Conservation (phyloP, 2,329 filamentous ascomycete genomes). For the Claviceps maximensis region DNA sequence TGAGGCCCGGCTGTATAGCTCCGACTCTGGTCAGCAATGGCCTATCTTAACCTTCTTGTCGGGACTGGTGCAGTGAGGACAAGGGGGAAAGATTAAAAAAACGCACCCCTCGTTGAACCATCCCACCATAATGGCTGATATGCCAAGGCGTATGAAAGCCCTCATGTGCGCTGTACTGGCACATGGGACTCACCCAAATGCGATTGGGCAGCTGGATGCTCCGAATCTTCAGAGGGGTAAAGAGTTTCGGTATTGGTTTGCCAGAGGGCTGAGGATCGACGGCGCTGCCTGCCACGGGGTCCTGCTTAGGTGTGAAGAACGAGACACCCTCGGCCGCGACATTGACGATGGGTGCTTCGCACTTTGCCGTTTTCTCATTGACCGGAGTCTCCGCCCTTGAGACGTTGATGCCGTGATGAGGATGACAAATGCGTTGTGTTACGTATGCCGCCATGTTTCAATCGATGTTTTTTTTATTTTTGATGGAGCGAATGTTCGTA, state of each 20-base stretch:
- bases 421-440: conserved; percentile 13
- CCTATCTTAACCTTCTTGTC: too few species aligned
- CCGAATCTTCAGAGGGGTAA: background rate
- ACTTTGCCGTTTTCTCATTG: conserved; percentile 11
- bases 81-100: background rate
- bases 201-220: background rate
- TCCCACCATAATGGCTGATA: conserved; percentile 29
- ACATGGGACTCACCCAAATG: background rate
- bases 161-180: conserved; percentile 1
- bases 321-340: conserved; percentile 26
- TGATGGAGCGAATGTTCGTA: background rate
- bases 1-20: conserved; percentile 39
- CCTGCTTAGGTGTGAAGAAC: conserved; percentile 42
- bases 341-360: conserved; percentile 12
- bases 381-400: conserved; percentile 13
- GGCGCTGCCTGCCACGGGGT: conserved; percentile 28
- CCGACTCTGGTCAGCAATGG: background rate
- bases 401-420: conserved; percentile 16
- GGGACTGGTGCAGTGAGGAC: background rate
- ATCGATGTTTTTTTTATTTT: background rate
- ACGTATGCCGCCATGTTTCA: conserved; percentile 16
- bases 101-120: background rate
- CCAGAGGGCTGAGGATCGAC: background rate
- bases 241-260: background rate
- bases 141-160: conserved; percentile 1